phyloP scores from a whole-genome alignment of 306 rosid species.

The apple (Malus domestica) region DNA sequence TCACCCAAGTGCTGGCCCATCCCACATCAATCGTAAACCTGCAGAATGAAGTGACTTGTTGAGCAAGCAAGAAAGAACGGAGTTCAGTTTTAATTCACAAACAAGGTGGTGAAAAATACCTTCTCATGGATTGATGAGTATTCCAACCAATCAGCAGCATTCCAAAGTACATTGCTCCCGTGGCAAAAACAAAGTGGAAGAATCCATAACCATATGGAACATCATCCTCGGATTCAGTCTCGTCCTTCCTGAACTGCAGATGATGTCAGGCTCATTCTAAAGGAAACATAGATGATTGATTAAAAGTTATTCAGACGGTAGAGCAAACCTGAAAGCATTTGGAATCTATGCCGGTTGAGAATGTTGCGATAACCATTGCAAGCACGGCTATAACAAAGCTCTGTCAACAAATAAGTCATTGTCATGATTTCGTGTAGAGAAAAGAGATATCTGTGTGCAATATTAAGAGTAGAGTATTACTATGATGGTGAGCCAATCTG shows the following conservation, averaged over 20 bases:
- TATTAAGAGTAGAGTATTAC: conserved; percentile 28
- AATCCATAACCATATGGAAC: conserved; percentile 97
- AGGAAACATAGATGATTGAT: conserved; percentile 7
- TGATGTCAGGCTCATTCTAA: conserved; percentile 21
- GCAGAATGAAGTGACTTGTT: conserved; percentile 4
- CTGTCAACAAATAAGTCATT: conserved; percentile 40
- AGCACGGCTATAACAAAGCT: conserved; percentile 79
- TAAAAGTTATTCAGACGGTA: conserved; percentile 18
- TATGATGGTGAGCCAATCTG: conserved; percentile 87
- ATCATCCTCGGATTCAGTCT: conserved; percentile 55
- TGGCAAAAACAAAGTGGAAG: conserved; percentile 93
- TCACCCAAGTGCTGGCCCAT: conserved; percentile 97
- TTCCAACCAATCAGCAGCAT: conserved; percentile 95
- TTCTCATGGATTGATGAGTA: conserved; percentile 65
- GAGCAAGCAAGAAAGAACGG: neutral
- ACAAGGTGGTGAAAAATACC: conserved; percentile 27
- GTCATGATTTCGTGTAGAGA: conserved; percentile 11
- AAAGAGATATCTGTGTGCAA: neutral
- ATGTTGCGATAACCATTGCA: conserved; percentile 81
- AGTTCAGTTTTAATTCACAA: neutral
- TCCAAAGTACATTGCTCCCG: conserved; percentile 98
- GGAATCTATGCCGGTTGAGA: conserved; percentile 96
- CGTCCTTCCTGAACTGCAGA: conserved; percentile 63
- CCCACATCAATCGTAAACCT: conserved; percentile 98
- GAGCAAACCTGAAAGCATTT: conserved; percentile 76